Evolutionary conservation across 495 filamentous ascomycete species (phyloP), one percentile per base, ranked within the genome.

Genomic region (Collariella sp.): DNA sequence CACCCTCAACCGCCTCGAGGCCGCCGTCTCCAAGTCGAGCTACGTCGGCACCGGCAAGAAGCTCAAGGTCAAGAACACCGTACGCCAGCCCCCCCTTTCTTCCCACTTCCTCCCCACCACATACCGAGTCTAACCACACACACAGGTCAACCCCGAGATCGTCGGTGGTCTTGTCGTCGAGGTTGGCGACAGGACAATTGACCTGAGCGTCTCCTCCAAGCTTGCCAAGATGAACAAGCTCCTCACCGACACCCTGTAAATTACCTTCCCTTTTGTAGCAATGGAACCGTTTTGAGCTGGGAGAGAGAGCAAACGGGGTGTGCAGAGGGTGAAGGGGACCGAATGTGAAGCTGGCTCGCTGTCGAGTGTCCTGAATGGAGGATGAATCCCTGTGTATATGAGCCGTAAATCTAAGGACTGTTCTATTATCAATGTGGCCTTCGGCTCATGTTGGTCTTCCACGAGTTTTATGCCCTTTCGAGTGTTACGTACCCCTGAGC

Each of bases 151-250:
- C 81, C 81, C 91, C 54, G 91, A 96, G 39, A 93, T 97, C 65
- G 72, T 94, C 53, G 93, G 93, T 46, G 93, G 93, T 19, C 84
- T 98, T 47, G 72, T 98, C 57, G 93, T 98, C 64, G 91, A 98
- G 72, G 87, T 98, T 62, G 91, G 90, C 64, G 94, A 96, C 79
- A 86, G 94, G 64, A 97, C 93, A 67, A 93, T 98, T 67, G 93
- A 98, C 74, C 86, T 96, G 55, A 91, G 86, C 76, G 89, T 98
- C 62, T 93, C 93, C 13, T 77, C 88, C 67, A 93, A 89, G 83
- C 86, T 98, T 74, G 78, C 87, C 71, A 94, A 89, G 81, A 86
- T 97, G 83, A 98, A 97, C 87, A 98, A 98, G 84, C 85, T 95
- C 68, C 85, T 98, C 64, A 89, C 80, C 57, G 94, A 98, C 76